Base-by-base conservation (phyloP, 192 early-diverging fungal species). In the Haplosporangium gracile region DNA sequence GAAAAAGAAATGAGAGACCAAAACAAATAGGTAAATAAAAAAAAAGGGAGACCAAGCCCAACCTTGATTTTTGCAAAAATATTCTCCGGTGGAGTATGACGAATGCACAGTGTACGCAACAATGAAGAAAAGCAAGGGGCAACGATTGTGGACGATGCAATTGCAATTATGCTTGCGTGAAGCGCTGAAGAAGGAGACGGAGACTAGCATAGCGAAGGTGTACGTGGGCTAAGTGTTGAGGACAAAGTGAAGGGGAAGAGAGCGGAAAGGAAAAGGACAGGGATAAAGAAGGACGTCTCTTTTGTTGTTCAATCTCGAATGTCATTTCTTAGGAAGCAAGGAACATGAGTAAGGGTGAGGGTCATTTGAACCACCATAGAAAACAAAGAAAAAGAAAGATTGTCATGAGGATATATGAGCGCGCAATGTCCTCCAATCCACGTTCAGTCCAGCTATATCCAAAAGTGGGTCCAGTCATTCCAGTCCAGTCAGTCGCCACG, bases 31-130 rank as follows among this genome's bases (percentile, higher is more conserved):
- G 13, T 24, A 65, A 29, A 63, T 8, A 29, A n/a, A 29, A 63
- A n/a, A 29, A n/a, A 29, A 15, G 11, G 26, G 3, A 26, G 60
- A 65, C 60, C 60, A 65, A 65, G 60, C 29, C 32, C 60, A 65
- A 65, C 60, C 60, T 65, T 65, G 60, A 34, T 65, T 65, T 60
- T 60, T n/a, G 55, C 57, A 65, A 65, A 45, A 65, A 65, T 26
- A 63, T 65, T 65, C 60, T 65, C 60, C 60, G 60, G 60, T 34
- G 60, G 60, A 32, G 26, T 11, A 4, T 65, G 60, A 65, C 60
- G 60, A 65, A 34, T 65, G 55, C 24, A 29, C 49, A 51, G 49
- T 51, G 0, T 3, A 51, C 8, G 60, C 26, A 32, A 65, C 2
- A 65, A 8, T 32, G 13, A 15, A 13, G 60, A 15, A 65, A 32